phyloP scores from a whole-genome alignment of 1,284 basidiomycete genomes.

The Leccinum pachyderme region DNA sequence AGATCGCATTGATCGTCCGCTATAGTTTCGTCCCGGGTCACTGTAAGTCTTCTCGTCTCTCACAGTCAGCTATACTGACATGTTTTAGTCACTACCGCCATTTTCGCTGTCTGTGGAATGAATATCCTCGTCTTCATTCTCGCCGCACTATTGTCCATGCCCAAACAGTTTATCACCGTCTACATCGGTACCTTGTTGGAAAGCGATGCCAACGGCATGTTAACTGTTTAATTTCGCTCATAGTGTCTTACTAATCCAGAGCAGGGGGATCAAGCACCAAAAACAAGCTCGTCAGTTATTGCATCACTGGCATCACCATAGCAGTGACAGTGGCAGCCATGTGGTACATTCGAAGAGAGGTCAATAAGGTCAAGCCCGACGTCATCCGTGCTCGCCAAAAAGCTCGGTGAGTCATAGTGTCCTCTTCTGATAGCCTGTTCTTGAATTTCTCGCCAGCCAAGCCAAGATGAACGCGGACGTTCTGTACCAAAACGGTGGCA shows the following conservation, averaged over 20 bases:
- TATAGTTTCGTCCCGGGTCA: constrained; percentile 65
- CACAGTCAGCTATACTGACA: neutral
- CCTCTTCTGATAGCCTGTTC: neutral
- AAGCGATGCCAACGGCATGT: constrained; percentile 24
- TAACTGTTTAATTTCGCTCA: neutral
- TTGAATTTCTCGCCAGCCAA: constrained; percentile 39
- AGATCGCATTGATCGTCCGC: constrained; percentile 55
- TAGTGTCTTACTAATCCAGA: constrained; percentile 9
- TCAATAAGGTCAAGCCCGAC: constrained; percentile 71
- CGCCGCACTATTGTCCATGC: constrained; percentile 60
- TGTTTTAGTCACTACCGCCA: constrained; percentile 50
- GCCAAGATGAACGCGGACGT: constrained; percentile 42
- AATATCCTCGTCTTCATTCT: constrained; percentile 54
- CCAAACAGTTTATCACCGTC: constrained; percentile 60
- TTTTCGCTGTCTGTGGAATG: constrained; percentile 70
- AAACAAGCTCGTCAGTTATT: constrained; percentile 61
- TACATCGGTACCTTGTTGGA: constrained; percentile 51
- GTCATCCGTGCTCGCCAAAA: constrained; percentile 77
- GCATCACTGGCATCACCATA: constrained; percentile 60
- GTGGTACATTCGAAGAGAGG: constrained; percentile 79
- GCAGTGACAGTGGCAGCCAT: constrained; percentile 76
- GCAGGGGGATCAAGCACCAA: constrained; percentile 42
- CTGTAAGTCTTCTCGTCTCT: constrained; percentile 36
- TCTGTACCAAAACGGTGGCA: constrained; percentile 32
- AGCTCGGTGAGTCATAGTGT: constrained; percentile 45